Evolutionary conservation across 139 green algal species (phyloP).

Genomic region (Mesotaenium endlicherianum): DNA sequence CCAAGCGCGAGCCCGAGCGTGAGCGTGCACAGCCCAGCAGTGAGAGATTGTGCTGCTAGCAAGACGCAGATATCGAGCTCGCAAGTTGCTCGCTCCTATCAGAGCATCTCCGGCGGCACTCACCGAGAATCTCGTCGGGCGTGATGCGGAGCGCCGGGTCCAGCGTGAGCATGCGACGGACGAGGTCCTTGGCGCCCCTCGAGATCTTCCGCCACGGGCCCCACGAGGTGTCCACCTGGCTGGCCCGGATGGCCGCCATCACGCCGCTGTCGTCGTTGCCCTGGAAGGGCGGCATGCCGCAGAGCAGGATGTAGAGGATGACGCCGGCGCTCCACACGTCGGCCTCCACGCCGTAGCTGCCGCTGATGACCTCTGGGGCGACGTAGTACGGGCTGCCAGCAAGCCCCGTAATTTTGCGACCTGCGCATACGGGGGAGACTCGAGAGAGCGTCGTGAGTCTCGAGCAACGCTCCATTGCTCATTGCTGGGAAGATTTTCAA

Average conservation of each 20-base stretch:
- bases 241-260: conserved; percentile 68
- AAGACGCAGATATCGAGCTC: no score
- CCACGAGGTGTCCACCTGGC: conserved; percentile 63
- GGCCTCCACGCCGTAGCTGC: conserved; percentile 74
- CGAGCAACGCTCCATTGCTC: no score
- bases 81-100: no score
- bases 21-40: no score
- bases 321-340: conserved; percentile 93
- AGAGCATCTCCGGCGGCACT: not conserved
- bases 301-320: conserved; percentile 94
- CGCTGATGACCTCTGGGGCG: conserved; percentile 75
- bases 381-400: conserved; percentile 92
- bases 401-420: conserved; percentile 48
- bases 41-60: no score
- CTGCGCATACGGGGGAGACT: no score
- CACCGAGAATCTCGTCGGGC: conserved; percentile 6
- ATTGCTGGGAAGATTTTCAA: no score
- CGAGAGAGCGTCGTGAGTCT: no score
- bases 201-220: conserved; percentile 72
- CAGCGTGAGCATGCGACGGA: conserved; percentile 57
- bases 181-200: conserved; percentile 53
- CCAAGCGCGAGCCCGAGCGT: no score
- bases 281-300: conserved; percentile 86
- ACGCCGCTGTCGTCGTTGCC: conserved; percentile 81
- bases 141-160: conserved; percentile 11